Evolutionary conservation across 139 green algal species (phyloP).

Genomic region (Chlorella sp.): DNA sequence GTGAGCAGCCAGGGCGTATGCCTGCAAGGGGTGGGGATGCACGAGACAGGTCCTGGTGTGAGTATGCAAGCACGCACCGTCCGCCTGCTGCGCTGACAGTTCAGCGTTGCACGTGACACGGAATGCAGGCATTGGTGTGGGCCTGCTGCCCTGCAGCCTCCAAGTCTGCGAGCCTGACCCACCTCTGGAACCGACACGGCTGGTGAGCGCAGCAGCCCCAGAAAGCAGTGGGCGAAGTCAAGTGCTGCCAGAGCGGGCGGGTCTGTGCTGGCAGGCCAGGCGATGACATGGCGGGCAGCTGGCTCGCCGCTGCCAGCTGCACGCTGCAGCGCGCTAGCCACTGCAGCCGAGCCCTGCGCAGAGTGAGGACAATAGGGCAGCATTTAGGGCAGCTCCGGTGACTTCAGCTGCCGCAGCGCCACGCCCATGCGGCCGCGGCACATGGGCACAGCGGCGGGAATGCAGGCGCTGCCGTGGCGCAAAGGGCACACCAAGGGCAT

Average conservation of each 20-base stretch:
- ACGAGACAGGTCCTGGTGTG: no score
- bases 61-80: no score
- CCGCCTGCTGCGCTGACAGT: no score
- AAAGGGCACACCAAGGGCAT: no score
- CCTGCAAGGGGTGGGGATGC: slow-evolving; percentile 30
- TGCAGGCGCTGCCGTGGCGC: not conserved
- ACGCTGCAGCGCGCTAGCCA: not conserved
- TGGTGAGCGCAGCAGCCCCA: slow-evolving; percentile 56
- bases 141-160: not conserved
- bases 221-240: slow-evolving; percentile 75
- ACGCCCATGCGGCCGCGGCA: not conserved
- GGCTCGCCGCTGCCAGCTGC: not conserved
- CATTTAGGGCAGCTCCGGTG: no score
- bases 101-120: no score
- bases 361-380: no score
- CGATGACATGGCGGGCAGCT: slow-evolving; percentile 45
- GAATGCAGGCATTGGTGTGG: no score
- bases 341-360: slow-evolving; percentile 2
- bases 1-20: slow-evolving; percentile 68
- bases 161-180: not conserved
- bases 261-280: slow-evolving; percentile 49
- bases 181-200: slow-evolving; percentile 55
- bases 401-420: not conserved
- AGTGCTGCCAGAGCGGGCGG: slow-evolving; percentile 55
- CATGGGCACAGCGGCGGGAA: not conserved